phyloP scores from a whole-genome alignment of 2,329 filamentous ascomycete species.

The Arthrobotrys conoides region DNA sequence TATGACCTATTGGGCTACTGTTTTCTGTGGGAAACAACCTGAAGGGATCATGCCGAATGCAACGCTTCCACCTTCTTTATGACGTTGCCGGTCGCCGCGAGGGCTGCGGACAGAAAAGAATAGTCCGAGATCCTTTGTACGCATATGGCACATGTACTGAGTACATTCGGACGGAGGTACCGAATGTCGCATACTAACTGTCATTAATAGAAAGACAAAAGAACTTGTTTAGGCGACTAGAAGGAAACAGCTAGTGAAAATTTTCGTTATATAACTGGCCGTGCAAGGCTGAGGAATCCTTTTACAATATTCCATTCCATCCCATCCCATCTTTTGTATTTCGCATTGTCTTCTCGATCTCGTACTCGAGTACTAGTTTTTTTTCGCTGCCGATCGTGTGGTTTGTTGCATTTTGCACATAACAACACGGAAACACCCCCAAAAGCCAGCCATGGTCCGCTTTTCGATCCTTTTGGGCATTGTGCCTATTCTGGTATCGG shows the following conservation, averaged over 20 bases:
- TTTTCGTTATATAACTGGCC: constrained; percentile 13
- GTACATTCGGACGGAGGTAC: neutral
- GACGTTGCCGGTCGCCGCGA: constrained; percentile 23
- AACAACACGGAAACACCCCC: constrained; percentile 25
- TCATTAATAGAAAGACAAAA: neutral
- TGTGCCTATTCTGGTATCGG: constrained; percentile 36
- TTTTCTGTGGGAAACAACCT: constrained; percentile 36
- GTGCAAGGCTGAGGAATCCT: neutral
- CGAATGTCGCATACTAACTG: neutral
- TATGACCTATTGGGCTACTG: constrained; percentile 29
- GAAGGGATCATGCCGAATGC: constrained; percentile 34
- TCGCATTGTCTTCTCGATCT: too few species aligned
- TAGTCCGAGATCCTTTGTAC: constrained; percentile 18
- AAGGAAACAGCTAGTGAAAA: constrained; percentile 9
- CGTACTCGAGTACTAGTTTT: too few species aligned
- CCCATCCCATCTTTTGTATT: neutral
- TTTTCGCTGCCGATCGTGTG: neutral
- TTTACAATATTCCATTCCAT: neutral
- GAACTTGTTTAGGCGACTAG: neutral
- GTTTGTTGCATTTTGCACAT: constrained; percentile 36
- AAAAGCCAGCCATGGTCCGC: constrained; percentile 20
- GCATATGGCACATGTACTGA: too few species aligned
- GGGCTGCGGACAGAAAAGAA: neutral
- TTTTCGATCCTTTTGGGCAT: constrained; percentile 21
- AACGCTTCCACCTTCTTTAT: constrained; percentile 51